Evolutionary conservation across 495 filamentous ascomycete genomes (phyloP), one percentile per base, ranked within the genome.

Genomic region (Neurospora sp.): DNA sequence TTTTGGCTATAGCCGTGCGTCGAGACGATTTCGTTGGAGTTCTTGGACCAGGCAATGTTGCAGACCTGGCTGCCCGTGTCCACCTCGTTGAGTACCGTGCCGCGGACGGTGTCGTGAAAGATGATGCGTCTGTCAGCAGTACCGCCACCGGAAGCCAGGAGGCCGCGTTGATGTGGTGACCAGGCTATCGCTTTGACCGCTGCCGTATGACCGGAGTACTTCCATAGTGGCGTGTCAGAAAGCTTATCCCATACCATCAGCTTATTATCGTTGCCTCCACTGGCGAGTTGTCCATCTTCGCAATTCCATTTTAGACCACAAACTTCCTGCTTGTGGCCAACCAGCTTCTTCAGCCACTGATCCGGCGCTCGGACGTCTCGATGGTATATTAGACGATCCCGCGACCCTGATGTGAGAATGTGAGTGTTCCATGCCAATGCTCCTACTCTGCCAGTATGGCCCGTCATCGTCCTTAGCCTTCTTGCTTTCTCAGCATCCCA

Each of bases 161-260:
- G 89, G 69, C 94, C 92, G 60, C 92, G 91, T 76, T 98, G 96
- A 81, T 99, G 96, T 23, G 96, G 96, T 37, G 93, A 97, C 96
- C 96, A 99, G n/a, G 96, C 92, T 75, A 99, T 97, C 11, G 96
- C 96, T 80, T 99, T 99, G 70, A 99, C 96, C 9, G 96, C 96
- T 5, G 96, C 96, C 31, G 89, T 94, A 80, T 99, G 96, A 70
- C 97, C 93, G 20, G 90, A 91, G 78, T 97, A 98, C 73, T 95
- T 95, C 85, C 91, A 97, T 7, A 95, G 85, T 5, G 96, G 96
- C 8, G 93, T 91, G 73, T 94, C 91, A 41, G 88, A 91, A 71
- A 97, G 84, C 78, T 95, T 95, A 81, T 99, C 96, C 96, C 96
- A 99, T 18, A 99, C 94, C 87, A 98, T 93, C 69, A 99, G 85